A percentile compares a stretch with the other conserved stretches of the same genome.
These are phyloP conservation scores for Tulasnella calospora DNA, from an alignment of 768 basidiomycete species.

Conservation along the genomic window DNA sequence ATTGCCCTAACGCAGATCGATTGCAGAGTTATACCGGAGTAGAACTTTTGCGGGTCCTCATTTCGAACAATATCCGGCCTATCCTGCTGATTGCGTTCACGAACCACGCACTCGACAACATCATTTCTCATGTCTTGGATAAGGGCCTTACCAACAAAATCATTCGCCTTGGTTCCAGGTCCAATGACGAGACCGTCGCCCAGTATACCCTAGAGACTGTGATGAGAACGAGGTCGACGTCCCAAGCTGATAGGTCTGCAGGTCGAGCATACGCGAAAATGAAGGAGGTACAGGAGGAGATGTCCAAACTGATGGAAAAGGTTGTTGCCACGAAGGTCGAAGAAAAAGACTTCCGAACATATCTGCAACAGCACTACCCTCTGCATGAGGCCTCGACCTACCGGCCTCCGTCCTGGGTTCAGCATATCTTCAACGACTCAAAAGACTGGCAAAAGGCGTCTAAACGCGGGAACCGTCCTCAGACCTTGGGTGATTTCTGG, in stretches of 20 bases:
- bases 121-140: constrained; percentile 61
- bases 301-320: constrained; percentile 46
- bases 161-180: constrained; percentile 57
- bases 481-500: constrained; percentile 49
- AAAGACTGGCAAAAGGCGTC: constrained; percentile 24
- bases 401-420: constrained; percentile 50
- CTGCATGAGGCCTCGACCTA: constrained; percentile 47
- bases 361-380: constrained; percentile 46
- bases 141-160: constrained; percentile 57
- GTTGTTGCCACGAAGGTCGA: constrained; percentile 39
- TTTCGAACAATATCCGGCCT: constrained; percentile 49
- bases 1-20: neutral
- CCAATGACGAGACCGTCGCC: constrained; percentile 30
- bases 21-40: constrained; percentile 61
- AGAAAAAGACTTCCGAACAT: constrained; percentile 40
- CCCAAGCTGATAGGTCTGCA: neutral
- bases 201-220: neutral
- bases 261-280: constrained; percentile 45
- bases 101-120: constrained; percentile 74
- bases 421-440: constrained; percentile 25
- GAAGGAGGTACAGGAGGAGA: constrained; percentile 46
- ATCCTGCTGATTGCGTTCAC: constrained; percentile 64
- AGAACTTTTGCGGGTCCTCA: constrained; percentile 61
- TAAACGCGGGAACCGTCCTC: neutral
- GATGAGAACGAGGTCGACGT: too few species aligned